Conservation (phyloP, 1,139 yeast species). For the Scheffersomyces titani region DNA sequence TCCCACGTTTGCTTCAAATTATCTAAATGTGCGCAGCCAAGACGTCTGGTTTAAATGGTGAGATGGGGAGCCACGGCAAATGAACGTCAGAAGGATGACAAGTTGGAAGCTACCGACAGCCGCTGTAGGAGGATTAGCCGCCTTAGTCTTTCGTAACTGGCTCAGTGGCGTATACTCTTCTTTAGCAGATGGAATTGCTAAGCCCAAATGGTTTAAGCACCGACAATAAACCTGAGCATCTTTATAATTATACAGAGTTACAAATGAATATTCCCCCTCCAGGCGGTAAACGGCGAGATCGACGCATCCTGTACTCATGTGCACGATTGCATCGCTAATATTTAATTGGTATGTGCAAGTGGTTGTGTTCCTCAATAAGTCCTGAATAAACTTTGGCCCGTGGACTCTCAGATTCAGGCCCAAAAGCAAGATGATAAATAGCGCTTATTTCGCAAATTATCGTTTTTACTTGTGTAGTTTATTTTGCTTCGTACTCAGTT, state of each 20-base stretch:
- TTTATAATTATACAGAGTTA: no score
- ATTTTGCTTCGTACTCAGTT: background rate
- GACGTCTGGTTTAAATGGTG: no score
- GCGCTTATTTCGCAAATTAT: background rate
- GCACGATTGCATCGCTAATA: background rate
- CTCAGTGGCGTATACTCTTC: no score
- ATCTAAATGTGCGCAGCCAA: background rate
- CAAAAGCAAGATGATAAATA: background rate
- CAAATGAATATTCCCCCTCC: no score
- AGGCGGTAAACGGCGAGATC: background rate
- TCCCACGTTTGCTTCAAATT: background rate
- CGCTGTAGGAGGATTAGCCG: no score
- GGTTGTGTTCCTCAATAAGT: background rate
- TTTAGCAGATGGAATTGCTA: no score
- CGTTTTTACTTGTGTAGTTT: background rate
- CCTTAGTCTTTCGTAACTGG: no score
- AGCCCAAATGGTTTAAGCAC: no score
- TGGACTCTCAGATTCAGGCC: background rate
- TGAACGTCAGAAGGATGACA: no score
- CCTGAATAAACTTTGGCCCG: background rate
- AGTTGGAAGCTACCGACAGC: no score
- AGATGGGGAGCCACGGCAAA: background rate
- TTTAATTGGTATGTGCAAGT: background rate
- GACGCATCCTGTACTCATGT: background rate
- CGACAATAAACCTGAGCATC: no score